These are phyloP conservation scores for Neopestalotiopsis sp. DNA, from an alignment of 2,329 filamentous ascomycete species.

Conservation along the genomic window DNA sequence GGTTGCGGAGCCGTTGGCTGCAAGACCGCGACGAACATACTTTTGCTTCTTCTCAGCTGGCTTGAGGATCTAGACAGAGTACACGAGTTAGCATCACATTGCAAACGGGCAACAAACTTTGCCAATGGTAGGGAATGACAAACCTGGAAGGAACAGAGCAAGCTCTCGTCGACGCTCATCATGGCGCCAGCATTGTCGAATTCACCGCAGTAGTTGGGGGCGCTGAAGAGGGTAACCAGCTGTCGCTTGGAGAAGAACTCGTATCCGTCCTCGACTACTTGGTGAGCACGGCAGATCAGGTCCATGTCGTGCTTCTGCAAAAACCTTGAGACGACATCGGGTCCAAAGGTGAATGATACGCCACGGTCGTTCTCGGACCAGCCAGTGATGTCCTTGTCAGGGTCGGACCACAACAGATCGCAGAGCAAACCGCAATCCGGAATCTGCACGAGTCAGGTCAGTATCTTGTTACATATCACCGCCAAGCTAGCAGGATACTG, in stretches of 20 bases:
- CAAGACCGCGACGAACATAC: slow-evolving; percentile 84
- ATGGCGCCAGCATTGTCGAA: slow-evolving; percentile 99
- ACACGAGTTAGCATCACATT: neutral
- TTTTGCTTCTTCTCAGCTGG: slow-evolving; percentile 99
- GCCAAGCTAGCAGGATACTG: slow-evolving; percentile 31
- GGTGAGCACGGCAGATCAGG: slow-evolving; percentile 96
- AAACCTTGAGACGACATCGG: slow-evolving; percentile 96
- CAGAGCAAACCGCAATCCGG: slow-evolving; percentile 97
- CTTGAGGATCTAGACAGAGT: slow-evolving; percentile 80
- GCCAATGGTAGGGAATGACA: slow-evolving; percentile 29
- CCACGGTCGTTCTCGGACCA: slow-evolving; percentile 99
- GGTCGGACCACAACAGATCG: slow-evolving; percentile 98
- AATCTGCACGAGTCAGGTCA: slow-evolving; percentile 66
- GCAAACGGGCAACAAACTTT: neutral
- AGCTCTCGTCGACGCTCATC: slow-evolving; percentile 99
- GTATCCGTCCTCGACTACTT: slow-evolving; percentile 98
- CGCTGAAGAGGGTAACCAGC: slow-evolving; percentile 95
- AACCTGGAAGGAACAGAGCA: slow-evolving; percentile 99
- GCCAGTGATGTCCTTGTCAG: slow-evolving; percentile 98
- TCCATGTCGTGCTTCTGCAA: slow-evolving; percentile 99
- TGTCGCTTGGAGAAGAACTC: slow-evolving; percentile 99
- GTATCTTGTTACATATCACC: slow-evolving; percentile 39
- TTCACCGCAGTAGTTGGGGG: slow-evolving; percentile 98
- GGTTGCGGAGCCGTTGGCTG: slow-evolving; percentile 73
- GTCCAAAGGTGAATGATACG: slow-evolving; percentile 98